Evolutionary conservation across 768 basidiomycete species (phyloP), one percentile per base, ranked within the genome.

Genomic region (Tulasnella sp.): DNA sequence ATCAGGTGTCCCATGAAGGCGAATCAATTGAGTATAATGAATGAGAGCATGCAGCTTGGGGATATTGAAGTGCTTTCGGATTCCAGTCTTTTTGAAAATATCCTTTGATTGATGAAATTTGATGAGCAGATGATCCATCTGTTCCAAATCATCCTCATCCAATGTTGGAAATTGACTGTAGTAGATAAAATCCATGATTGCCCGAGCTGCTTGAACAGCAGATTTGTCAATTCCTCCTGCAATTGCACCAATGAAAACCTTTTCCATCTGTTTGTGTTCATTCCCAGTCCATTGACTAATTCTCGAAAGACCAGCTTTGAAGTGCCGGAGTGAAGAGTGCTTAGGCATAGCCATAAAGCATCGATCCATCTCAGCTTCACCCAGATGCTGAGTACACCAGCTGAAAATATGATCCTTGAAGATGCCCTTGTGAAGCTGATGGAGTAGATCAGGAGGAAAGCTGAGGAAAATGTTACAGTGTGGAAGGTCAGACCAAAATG

Each of bases 401-500:
- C 75, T 78, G 1, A 81, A 77, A 4, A 83, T 65, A 62, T 84
- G 83, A 64, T 84, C 81, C 62, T 63, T 63, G 26, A 63, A 63
- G 1, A 63, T 36, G 19, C 62, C 62, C 11, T 63, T 63, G 36
- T 63, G 62, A 1, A 63, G 19, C 16, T 63, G 62, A 72, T 86
- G 84, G 14, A 85, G 80, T 26, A 84, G 47, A 77, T 84, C 77
- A 19, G 81, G 80, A 0, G 81, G 82, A 37, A 86, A 74, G 22
- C 73, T 77, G 0, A 39, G 0, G 74, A 81, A 83, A 40, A 86
- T 85, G 74, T 85, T 73, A 42, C 76, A 66, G 72, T 79, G 80
- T 0, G 83, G 83, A 11, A 85, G 74, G 41, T 82, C 74, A 0
- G 47, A 59, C 84, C 84, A 85, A 74, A 84, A 84, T 16, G 83